Evolutionary conservation across 2,329 filamentous ascomycete species (phyloP), one percentile per base, ranked within the genome.

Genomic region (Xylaria sp.): DNA sequence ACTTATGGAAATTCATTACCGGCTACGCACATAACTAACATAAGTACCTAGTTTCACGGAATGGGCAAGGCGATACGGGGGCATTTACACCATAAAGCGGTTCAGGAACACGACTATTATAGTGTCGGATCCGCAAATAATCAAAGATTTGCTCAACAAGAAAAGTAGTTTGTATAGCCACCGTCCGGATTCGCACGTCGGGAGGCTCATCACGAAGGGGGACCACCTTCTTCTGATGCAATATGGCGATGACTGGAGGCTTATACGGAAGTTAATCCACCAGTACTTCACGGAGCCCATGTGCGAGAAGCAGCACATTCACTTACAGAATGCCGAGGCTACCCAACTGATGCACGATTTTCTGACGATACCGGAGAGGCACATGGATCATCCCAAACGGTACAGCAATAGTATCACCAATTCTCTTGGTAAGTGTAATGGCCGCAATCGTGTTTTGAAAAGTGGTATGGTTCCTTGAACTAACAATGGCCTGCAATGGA

Each of bases 381-480:
- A 78, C 43, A 82, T 83, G 79, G 55, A 74, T 25, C 80, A 83
- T 65, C 77, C 81, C 0, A 79, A 79, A 62, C 73, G 83, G 2
- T 83, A 76, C 60, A 80, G 76, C 54, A 84, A 84, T 63, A 82
- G 79, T 61, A 77, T 83, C 58, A 81, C 75, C 28, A 82, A 78
- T 72, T 75, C 71, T 46, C 66, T 80, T 62, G 73, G 62, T 64
- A 61, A 38, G 37, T 14, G 40, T 25, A 33, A 33, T 33, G 31
- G 11, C 31, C 31, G 11, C 31, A 33, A 11, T 33, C 11, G 5
- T 33, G 31, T 33, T 33, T 33, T 5, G 11, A 33, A 33, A 33
- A 11, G 31, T 5, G 31, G 11, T 33, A 33, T 33, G 31, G 31
- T 5, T 33, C 5, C 31, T 33, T 33, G 31, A 11, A 33, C 31